Base-by-base conservation (phyloP, 2,329 filamentous ascomycete genomes). In the Beauveria sp. region DNA sequence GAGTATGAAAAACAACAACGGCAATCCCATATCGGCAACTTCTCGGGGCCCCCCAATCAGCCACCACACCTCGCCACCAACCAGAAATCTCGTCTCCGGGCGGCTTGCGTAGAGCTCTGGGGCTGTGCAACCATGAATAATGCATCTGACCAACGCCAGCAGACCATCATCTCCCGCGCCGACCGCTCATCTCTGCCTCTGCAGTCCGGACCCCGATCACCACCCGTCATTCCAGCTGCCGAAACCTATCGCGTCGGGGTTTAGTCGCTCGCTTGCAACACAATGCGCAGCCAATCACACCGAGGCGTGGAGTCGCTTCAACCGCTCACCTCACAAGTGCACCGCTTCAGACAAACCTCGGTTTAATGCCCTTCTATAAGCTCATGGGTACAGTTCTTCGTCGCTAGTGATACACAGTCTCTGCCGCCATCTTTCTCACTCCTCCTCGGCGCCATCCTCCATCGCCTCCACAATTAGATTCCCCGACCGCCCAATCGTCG, bases 401-500 rank as follows among this genome's bases (percentile, higher is more conserved):
- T 38, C 34, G 12, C 34, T 38, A 50, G 20, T 46, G 62, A 68
- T 65, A 60, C 30, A 46, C 22, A 57, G n/a, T 45, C 16, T 38
- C 45, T 28, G 9, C 18, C 28, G 6, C 65, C 67, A 16, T 69
- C 69, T 10, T 70, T 73, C 9, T 73, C 70, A 53, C 18, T 74
- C 71, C 16, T 76, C 71, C 10, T 75, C 75, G n/a, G 68, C 71
- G 4, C 74, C 74, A 10, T 68, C 63, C 62, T 67, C 65, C 42
- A 71, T 61, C 38, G 82, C 81, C 76, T 99, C 95, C 14, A 98
- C 93, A 66, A 98, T 90, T 62, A 99, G 76, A 74, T 96, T 96
- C 3, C 89, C 91, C 65, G 91, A 93, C 66, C 87, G 81, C 3
- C 93, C 91, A 70, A 98, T 87, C 67, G 85, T 84, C 66, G 90